Conservation (phyloP, 2,329 filamentous ascomycete species). For the Keithomyces neogunnii region DNA sequence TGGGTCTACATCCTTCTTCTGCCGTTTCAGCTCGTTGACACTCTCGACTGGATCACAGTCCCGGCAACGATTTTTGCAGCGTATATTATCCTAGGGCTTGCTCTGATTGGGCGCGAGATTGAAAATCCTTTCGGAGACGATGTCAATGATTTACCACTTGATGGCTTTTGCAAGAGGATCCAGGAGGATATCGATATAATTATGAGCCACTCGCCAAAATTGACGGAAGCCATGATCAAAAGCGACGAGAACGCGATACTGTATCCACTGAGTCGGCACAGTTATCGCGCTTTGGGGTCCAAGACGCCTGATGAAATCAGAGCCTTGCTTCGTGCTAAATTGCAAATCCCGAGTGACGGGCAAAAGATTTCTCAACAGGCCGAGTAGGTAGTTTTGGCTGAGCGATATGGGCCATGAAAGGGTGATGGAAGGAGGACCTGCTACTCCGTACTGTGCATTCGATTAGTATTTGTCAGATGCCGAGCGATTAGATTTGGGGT, state of each 20-base stretch:
- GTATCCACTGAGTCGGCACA: background rate
- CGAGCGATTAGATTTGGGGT: too few relatives aligned
- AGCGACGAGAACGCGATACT: background rate
- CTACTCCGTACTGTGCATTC: too few relatives aligned
- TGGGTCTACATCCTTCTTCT: conserved; percentile 67
- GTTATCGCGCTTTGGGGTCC: background rate
- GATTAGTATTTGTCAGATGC: too few relatives aligned
- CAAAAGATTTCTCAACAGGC: background rate
- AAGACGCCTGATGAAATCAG: background rate
- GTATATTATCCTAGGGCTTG: conserved; percentile 35
- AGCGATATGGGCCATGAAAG: too few relatives aligned
- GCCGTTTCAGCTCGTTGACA: conserved; percentile 59
- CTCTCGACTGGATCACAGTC: conserved; percentile 47
- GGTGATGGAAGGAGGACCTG: too few relatives aligned
- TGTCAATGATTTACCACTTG: conserved; percentile 72
- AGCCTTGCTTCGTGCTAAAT: background rate
- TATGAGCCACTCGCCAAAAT: conserved; percentile 32
- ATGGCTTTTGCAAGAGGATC: conserved; percentile 67
- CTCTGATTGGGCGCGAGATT: conserved; percentile 65
- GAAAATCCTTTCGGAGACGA: conserved; percentile 80
- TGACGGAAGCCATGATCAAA: background rate
- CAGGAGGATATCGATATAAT: conserved; percentile 67
- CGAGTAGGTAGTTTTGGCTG: too few relatives aligned
- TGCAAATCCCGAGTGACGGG: background rate
- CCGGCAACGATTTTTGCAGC: conserved; percentile 44